Base-by-base conservation (phyloP, 1,139 yeast genomes). In the Saccharomyces hybrid region DNA sequence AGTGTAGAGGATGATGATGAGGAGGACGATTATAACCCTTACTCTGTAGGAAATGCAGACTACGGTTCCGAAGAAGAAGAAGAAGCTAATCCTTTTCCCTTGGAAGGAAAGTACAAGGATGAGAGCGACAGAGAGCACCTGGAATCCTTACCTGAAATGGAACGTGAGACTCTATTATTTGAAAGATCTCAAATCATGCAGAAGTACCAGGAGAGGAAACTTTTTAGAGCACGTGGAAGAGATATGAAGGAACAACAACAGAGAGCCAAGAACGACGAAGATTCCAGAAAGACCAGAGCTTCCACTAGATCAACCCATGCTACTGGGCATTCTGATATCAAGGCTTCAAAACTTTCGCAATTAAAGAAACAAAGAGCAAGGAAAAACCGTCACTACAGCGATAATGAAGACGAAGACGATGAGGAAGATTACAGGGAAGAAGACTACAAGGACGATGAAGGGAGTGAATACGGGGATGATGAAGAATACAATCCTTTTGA, bases 111-210 rank as follows among this genome's bases (percentile, higher is more conserved):
- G 66, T 93, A 84, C 74, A 87, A 83, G 65, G 87, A 90, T 70
- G 96, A 84, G 56, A 78, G 75, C 7, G 99, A 95, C 71, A 78
- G 89, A 57, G 83, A 75, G 5, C 68, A 75, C 52, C 75, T 93
- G 60, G 83, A 85, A 65, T 77, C 78, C 1, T 79, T 93, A 83
- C 95, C 93, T 57, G 99, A 95, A 76, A 82, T 93, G 69, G 87
- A 87, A 65, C 84, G 98, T 66, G 99, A 93, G 75, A 84, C 88
- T 62, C 81, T 89, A 56, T 79, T 93, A 57, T 95, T 88, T 64
- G 98, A 93, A 57, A 88, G 99, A 71, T 81, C 88, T 5, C 97
- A 90, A 71, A 95, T 88, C 62, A 82, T 89, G 83, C 96, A 91
- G 69, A 81, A 86, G 60, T 90, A 78, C 71, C 84, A 86, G 55